Evolutionary conservation across 2,329 filamentous ascomycete genomes (phyloP).

Genomic region (Sclerotinia borealis): DNA sequence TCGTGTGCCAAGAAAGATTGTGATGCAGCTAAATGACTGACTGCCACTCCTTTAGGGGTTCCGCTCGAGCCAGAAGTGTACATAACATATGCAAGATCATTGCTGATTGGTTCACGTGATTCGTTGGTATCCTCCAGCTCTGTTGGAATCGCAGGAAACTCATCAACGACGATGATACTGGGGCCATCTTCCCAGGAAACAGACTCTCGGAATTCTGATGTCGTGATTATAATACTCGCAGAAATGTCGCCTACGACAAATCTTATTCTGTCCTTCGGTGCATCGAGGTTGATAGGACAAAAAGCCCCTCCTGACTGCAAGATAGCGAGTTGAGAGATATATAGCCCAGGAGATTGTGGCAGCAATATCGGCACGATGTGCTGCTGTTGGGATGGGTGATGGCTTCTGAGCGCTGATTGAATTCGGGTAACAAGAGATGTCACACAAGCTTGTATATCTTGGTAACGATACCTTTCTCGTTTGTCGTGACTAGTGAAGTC

Average conservation of each 20-base stretch:
- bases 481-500: slow-evolving; percentile 52
- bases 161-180: slow-evolving; percentile 38
- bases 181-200: slow-evolving; percentile 35
- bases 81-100: slow-evolving; percentile 73
- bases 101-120: slow-evolving; percentile 15
- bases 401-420: slow-evolving; percentile 16
- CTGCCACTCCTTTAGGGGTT: slow-evolving; percentile 76
- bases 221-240: slow-evolving; percentile 63
- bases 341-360: slow-evolving; percentile 70
- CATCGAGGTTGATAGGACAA: slow-evolving; percentile 75
- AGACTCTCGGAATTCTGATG: slow-evolving; percentile 38
- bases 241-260: slow-evolving; percentile 77
- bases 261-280: slow-evolving; percentile 66
- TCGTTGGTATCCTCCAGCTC: background rate
- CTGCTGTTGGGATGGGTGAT: slow-evolving; percentile 24
- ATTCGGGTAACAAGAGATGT: slow-evolving; percentile 21
- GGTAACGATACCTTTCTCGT: slow-evolving; percentile 27
- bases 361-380: slow-evolving; percentile 69
- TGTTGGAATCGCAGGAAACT: slow-evolving; percentile 22
- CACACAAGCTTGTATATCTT: slow-evolving; percentile 38
- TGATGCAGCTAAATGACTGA: slow-evolving; percentile 74
- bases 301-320: slow-evolving; percentile 80
- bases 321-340: slow-evolving; percentile 70
- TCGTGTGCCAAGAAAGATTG: slow-evolving; percentile 81
- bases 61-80: slow-evolving; percentile 91